Evolutionary conservation across 495 filamentous ascomycete species (phyloP).

Genomic region (Aspergillus kassunensis): DNA sequence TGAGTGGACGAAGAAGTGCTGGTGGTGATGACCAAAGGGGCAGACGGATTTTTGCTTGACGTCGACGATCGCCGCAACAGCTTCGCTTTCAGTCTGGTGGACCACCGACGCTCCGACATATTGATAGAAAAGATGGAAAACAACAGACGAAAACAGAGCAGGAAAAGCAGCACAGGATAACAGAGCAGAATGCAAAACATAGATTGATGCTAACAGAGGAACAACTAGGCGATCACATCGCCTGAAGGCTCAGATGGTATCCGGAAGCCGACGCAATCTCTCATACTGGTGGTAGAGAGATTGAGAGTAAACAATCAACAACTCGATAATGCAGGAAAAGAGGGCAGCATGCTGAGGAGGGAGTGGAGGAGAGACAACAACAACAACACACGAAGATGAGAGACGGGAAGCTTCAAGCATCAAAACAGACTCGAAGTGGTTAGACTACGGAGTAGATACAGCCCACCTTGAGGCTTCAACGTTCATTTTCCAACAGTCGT

Average conservation of each 20-base stretch:
- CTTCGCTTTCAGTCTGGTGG: slow-evolving; percentile 36
- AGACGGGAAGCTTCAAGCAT: no score
- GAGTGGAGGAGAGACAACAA: no score
- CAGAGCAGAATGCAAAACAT: neutral
- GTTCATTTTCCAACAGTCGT: no score
- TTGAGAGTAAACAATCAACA: no score
- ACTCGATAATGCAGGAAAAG: neutral
- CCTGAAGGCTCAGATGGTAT: slow-evolving; percentile 9
- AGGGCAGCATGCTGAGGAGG: no score
- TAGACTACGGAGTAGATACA: no score
- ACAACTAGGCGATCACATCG: slow-evolving; percentile 3
- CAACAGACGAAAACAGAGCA: neutral
- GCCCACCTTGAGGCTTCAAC: no score
- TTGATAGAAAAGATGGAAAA: slow-evolving; percentile 10
- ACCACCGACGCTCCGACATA: slow-evolving; percentile 36
- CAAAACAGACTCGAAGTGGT: no score
- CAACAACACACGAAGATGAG: neutral
- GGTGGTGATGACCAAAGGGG: slow-evolving; percentile 12
- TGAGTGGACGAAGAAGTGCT: slow-evolving; percentile 5
- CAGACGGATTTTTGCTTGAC: slow-evolving; percentile 28
- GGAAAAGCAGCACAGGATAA: neutral
- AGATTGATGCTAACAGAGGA: slow-evolving; percentile 2
- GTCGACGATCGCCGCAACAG: slow-evolving; percentile 39
- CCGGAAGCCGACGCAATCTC: neutral
- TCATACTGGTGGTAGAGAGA: slow-evolving; percentile 4